Base-by-base conservation (phyloP, 2,329 filamentous ascomycete genomes). In the Stylonectria norvegica region DNA sequence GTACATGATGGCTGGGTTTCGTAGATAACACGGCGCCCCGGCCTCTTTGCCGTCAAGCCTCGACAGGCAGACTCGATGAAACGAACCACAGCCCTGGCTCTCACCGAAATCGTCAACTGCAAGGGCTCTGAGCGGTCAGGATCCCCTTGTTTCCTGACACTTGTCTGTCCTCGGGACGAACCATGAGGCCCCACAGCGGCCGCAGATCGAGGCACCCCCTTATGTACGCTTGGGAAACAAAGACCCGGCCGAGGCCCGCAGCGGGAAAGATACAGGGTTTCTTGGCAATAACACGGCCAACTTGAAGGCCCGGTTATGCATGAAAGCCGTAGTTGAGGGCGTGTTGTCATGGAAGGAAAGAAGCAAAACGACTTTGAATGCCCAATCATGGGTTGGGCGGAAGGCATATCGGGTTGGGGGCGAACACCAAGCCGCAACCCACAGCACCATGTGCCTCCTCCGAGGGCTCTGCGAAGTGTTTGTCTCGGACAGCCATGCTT, bases 141-240 rank as follows among this genome's bases (percentile, higher is more conserved):
- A 53, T 57, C 41, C 52, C 53, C 56, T 58, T 53, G 55, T 52
- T 51, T 53, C 46, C 48, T 64, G 60, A 66, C 62, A 63, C 55
- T 63, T 64, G 60, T 63, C 59, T 52, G 51, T 49, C 55, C 45
- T 58, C 55, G 58, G 60, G 57, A 66, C 59, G 61, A 66, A 65
- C 60, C 56, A 66, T 57, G 47, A 57, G 36, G 61, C 56, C 61
- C 66, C 63, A 66, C 65, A 59, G 45, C 54, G 65, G 63, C 63
- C 64, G 66, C 65, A 65, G 57, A 61, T 62, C 59, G 53, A 60
- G 59, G 49, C 60, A 55, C 62, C 59, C 51, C 49, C 49, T 55
- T 48, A 49, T 55, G 45, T 49, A 41, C 45, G 38, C 23, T n/a
- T 22, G 23, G 23, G 27, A 20, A 10, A 22, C 14, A 30, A 20